Evolutionary conservation across 768 basidiomycete species (phyloP).

Genomic region (Suillus spraguei): DNA sequence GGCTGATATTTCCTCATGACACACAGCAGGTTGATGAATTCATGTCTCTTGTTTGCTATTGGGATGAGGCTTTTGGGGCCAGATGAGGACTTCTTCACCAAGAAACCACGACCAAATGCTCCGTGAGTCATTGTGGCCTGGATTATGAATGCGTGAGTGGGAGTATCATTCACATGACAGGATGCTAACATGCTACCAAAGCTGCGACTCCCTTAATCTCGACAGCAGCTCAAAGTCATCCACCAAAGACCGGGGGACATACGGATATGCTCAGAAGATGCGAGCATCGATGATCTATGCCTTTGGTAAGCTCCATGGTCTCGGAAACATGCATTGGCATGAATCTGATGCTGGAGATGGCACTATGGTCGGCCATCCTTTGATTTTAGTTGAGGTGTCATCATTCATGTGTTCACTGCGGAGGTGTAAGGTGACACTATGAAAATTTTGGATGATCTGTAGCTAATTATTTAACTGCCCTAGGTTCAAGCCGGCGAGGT

Average conservation of each 20-base stretch:
- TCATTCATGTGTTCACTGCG: no score
- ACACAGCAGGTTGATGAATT: background rate
- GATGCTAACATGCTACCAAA: slow-evolving; percentile 9
- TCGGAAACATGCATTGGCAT: slow-evolving; percentile 35
- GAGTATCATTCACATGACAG: no score
- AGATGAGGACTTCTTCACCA: background rate
- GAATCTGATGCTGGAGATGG: slow-evolving; percentile 22
- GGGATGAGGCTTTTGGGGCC: background rate
- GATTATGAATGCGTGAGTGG: background rate
- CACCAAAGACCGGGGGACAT: slow-evolving; percentile 19
- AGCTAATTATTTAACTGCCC: background rate
- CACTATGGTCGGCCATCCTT: slow-evolving; percentile 33
- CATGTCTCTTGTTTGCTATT: background rate
- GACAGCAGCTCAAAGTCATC: slow-evolving; percentile 25
- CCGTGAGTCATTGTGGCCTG: background rate
- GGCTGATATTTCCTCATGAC: slow-evolving; percentile 9
- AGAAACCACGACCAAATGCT: background rate
- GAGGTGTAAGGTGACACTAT: slow-evolving; percentile 17
- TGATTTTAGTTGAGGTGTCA: slow-evolving; percentile 26
- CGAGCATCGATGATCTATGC: slow-evolving; percentile 33
- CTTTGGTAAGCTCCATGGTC: slow-evolving; percentile 29
- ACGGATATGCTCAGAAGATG: slow-evolving; percentile 41
- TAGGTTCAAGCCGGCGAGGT: no score
- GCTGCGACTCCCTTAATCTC: slow-evolving; percentile 31
- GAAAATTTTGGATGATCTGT: background rate